phyloP scores from a whole-genome alignment of 2,329 filamentous ascomycete species.

The Xylaria sp. region DNA sequence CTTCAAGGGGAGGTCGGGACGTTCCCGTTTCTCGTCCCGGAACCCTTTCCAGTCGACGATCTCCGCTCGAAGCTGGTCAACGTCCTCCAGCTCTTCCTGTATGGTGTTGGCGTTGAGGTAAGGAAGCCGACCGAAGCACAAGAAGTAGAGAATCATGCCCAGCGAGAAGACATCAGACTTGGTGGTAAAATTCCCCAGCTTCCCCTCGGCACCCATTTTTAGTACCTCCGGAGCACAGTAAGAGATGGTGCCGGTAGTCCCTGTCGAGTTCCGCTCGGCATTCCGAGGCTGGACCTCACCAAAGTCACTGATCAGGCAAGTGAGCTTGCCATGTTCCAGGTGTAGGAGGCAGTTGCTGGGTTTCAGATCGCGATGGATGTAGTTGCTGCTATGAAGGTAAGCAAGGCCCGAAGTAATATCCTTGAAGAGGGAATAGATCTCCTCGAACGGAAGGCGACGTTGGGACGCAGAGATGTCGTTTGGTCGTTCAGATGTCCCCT shows the following conservation, averaged over 20 bases:
- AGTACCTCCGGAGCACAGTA: slow-evolving; percentile 97
- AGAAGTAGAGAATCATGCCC: slow-evolving; percentile 97
- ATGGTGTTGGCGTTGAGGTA: slow-evolving; percentile 82
- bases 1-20: slow-evolving; percentile 81
- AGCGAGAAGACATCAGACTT: slow-evolving; percentile 99
- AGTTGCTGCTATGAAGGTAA: slow-evolving; percentile 87
- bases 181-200: slow-evolving; percentile 89
- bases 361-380: slow-evolving; percentile 95
- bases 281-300: slow-evolving; percentile 92
- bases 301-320: slow-evolving; percentile 94
- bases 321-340: slow-evolving; percentile 68
- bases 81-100: slow-evolving; percentile 89
- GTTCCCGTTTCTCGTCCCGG: slow-evolving; percentile 71
- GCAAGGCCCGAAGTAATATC: slow-evolving; percentile 92
- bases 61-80: slow-evolving; percentile 81
- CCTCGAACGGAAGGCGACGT: slow-evolving; percentile 69
- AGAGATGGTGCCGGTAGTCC: slow-evolving; percentile 92
- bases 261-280: slow-evolving; percentile 81
- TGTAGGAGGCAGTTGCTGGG: slow-evolving; percentile 94
- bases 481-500: slow-evolving; percentile 70
- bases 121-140: slow-evolving; percentile 90
- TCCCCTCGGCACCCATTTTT: slow-evolving; percentile 66
- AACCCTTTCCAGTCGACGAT: slow-evolving; percentile 89
- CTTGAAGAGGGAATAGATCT: slow-evolving; percentile 95
- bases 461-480: slow-evolving; percentile 47